A percentile compares a stretch with the other conserved stretches of the same genome.
Evolutionary conservation across 305 asterid species (phyloP).

Genomic region (Fraxinus floribunda): DNA sequence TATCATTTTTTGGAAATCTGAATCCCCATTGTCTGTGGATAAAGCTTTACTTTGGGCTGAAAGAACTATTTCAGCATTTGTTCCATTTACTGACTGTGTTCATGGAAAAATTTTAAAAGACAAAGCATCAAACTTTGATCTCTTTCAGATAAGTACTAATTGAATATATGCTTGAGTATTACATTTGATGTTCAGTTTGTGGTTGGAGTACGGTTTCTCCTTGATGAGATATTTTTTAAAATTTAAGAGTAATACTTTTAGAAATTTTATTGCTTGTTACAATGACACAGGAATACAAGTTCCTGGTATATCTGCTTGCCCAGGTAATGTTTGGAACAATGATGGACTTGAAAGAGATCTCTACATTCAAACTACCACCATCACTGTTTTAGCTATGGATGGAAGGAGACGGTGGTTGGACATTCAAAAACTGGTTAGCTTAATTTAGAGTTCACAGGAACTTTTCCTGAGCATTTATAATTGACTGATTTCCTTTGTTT

Average conservation of each 20-base stretch:
- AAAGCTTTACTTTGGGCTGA: constrained; percentile 18
- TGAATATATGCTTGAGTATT: constrained; percentile 13
- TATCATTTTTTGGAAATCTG: constrained; percentile 53
- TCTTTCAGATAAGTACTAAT: constrained; percentile 4
- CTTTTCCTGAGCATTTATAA: constrained; percentile 10
- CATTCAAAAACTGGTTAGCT: constrained; percentile 83
- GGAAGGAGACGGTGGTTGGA: constrained; percentile 99
- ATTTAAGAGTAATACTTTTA: constrained; percentile 14
- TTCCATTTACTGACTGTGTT: constrained; percentile 3
- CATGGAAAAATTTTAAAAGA: neutral
- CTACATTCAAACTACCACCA: constrained; percentile 64
- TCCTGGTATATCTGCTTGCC: constrained; percentile 52
- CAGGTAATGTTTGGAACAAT: constrained; percentile 69
- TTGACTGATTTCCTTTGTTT: constrained; percentile 17
- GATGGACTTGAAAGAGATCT: constrained; percentile 91
- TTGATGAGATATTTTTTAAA: constrained; percentile 18
- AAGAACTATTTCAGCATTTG: constrained; percentile 6
- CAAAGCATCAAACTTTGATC: neutral
- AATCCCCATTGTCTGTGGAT: constrained; percentile 18
- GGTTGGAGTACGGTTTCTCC: constrained; percentile 16
- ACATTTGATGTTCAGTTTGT: constrained; percentile 17
- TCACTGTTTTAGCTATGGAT: constrained; percentile 94
- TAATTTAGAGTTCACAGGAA: constrained; percentile 29
- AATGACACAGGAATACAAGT: constrained; percentile 48
- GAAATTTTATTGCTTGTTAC: constrained; percentile 24